phyloP scores from a whole-genome alignment of 164 flowering plant species.

The Aristolochia contorta region DNA sequence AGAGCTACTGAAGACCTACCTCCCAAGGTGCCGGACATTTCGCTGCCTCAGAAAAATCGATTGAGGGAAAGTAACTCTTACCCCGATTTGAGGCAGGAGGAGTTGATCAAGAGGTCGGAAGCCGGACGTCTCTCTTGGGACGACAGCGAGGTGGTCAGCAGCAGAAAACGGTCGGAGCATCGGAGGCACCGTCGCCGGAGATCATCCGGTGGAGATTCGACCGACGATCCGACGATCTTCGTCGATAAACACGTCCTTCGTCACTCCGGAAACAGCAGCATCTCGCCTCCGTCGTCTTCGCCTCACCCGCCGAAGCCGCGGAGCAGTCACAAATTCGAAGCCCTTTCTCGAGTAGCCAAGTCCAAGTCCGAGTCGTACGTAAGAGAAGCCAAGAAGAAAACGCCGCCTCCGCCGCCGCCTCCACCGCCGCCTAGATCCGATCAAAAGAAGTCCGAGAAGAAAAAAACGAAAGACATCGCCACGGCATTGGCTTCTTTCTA shows the following conservation, averaged over 20 bases:
- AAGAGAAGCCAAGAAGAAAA: not conserved
- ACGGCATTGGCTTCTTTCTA: conserved; percentile 48
- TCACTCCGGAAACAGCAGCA: conserved; percentile 20
- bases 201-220: not conserved
- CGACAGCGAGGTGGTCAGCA: too few species aligned
- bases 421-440: conserved; percentile 8
- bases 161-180: too few species aligned
- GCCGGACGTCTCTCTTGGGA: too few species aligned
- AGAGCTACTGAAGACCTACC: too few species aligned
- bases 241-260: too few species aligned
- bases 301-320: conserved; percentile 19
- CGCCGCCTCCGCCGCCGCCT: conserved; percentile 13
- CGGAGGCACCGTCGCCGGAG: too few species aligned
- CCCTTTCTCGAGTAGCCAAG: not conserved
- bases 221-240: too few species aligned
- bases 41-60: too few species aligned
- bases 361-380: not conserved
- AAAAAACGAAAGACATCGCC: conserved; percentile 46
- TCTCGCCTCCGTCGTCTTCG: conserved; percentile 25
- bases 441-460: conserved; percentile 13
- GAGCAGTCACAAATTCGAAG: not conserved
- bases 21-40: too few species aligned
- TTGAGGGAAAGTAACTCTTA: too few species aligned
- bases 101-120: too few species aligned
- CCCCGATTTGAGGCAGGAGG: too few species aligned